phyloP scores from a whole-genome alignment of 371 early-diverging fungal genomes.

The Lichtheimia ornata region DNA sequence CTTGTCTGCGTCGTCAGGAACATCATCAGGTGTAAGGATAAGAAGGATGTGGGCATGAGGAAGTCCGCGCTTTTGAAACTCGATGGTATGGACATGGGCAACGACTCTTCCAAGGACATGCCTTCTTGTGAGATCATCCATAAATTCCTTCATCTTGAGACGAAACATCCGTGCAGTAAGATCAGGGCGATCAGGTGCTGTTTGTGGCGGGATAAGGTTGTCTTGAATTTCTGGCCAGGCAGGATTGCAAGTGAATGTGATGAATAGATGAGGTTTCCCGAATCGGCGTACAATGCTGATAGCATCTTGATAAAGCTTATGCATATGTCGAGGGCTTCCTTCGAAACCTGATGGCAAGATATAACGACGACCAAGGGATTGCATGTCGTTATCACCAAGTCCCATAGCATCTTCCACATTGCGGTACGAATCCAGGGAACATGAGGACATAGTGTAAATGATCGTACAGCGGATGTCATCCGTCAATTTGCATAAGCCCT shows the following conservation, averaged over 20 bases:
- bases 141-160: not conserved
- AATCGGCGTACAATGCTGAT: conserved; percentile 3
- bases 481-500: no score
- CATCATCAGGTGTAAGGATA: conserved; percentile 20
- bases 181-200: no score
- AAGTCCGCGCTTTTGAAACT: conserved; percentile 34
- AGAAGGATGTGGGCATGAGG: conserved; percentile 35
- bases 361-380: not conserved
- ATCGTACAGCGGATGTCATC: no score
- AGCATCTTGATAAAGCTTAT: not conserved
- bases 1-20: conserved; percentile 19
- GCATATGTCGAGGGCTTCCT: not conserved
- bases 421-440: not conserved
- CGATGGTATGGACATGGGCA: conserved; percentile 10
- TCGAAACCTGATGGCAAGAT: not conserved
- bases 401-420: not conserved
- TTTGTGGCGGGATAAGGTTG: not conserved
- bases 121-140: conserved; percentile 23
- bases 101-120: conserved; percentile 23
- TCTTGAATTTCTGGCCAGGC: conserved; percentile 1
- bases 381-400: not conserved
- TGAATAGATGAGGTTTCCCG: not conserved
- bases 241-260: not conserved
- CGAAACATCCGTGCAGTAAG: no score
- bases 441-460: no score